phyloP scores from a whole-genome alignment of 495 filamentous ascomycete genomes.

The Bryoglossum gracile region DNA sequence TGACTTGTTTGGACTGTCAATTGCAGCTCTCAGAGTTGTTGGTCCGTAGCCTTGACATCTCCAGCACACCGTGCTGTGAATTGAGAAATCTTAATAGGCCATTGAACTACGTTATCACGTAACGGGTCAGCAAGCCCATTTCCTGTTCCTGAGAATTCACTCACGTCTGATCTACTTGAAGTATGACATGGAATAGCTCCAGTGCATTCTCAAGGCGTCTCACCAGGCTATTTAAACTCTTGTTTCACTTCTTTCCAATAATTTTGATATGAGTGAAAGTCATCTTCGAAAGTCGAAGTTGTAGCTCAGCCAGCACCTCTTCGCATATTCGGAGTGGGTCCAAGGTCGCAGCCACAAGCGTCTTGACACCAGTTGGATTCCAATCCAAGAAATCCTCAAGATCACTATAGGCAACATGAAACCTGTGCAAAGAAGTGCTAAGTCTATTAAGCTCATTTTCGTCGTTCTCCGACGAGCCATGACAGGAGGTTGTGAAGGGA shows the following conservation, averaged over 20 bases:
- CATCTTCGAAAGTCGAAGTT: slow-evolving; percentile 1
- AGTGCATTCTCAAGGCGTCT: not conserved
- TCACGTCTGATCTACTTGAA: slow-evolving; percentile 6
- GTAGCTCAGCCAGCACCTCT: not conserved
- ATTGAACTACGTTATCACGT: not conserved
- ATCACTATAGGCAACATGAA: slow-evolving; percentile 4
- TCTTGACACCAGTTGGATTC: not conserved
- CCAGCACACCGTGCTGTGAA: not conserved
- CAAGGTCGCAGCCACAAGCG: not conserved
- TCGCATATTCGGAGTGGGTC: not conserved
- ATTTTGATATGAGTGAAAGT: slow-evolving; percentile 3
- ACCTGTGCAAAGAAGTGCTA: not conserved
- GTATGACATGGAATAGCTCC: slow-evolving; percentile 5
- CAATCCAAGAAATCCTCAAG: not conserved
- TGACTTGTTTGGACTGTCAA: no score
- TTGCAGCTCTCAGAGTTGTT: no score
- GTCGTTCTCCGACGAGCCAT: slow-evolving; percentile 5
- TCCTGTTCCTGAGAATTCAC: not conserved
- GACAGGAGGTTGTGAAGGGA: slow-evolving; percentile 5
- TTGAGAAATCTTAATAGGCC: slow-evolving; percentile 1
- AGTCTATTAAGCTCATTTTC: slow-evolving; percentile 3
- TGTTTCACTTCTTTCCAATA: slow-evolving; percentile 6
- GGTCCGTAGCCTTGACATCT: not conserved
- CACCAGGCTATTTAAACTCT: not conserved
- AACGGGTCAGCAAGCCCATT: not conserved